These are phyloP conservation scores for Crassisporium funariophilum DNA, from an alignment of 768 basidiomycete species.

Conservation along the genomic window DNA sequence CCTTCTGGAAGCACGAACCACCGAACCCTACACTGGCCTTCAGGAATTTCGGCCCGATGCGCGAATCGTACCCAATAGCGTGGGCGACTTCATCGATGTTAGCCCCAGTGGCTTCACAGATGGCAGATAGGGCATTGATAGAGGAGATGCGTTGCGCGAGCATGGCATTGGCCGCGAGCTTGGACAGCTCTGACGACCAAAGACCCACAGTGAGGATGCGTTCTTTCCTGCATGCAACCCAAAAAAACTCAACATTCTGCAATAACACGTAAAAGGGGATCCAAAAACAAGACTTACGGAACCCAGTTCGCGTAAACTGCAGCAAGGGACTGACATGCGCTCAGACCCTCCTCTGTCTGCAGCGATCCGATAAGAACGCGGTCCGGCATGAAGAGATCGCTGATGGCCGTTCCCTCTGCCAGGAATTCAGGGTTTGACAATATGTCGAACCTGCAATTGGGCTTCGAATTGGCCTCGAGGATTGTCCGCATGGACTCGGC, in stretches of 20 bases:
- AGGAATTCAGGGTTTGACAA: constrained; percentile 99
- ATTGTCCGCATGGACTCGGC: constrained; percentile 99
- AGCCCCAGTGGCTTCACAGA: constrained; percentile 98
- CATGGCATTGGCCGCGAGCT: constrained; percentile 99
- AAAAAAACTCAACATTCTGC: no score
- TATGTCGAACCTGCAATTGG: constrained; percentile 91
- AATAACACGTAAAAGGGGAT: neutral
- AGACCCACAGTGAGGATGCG: constrained; percentile 92
- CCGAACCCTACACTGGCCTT: constrained; percentile 96
- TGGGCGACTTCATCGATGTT: constrained; percentile 97
- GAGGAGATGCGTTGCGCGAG: constrained; percentile 99
- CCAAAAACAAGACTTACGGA: constrained; percentile 55
- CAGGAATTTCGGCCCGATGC: constrained; percentile 94
- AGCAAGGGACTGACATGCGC: constrained; percentile 74
- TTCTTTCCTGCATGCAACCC: constrained; percentile 62
- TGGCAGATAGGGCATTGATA: constrained; percentile 96
- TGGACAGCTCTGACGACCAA: constrained; percentile 98
- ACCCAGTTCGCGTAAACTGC: constrained; percentile 98
- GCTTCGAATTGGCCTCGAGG: constrained; percentile 96
- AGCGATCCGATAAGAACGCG: constrained; percentile 97
- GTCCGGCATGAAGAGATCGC: constrained; percentile 86
- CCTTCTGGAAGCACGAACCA: constrained; percentile 99
- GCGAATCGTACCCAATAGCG: constrained; percentile 91
- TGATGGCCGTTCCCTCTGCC: constrained; percentile 96
- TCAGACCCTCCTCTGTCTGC: constrained; percentile 81